phyloP scores from a whole-genome alignment of 805 yeast species.

The Myxozyma monticola region DNA sequence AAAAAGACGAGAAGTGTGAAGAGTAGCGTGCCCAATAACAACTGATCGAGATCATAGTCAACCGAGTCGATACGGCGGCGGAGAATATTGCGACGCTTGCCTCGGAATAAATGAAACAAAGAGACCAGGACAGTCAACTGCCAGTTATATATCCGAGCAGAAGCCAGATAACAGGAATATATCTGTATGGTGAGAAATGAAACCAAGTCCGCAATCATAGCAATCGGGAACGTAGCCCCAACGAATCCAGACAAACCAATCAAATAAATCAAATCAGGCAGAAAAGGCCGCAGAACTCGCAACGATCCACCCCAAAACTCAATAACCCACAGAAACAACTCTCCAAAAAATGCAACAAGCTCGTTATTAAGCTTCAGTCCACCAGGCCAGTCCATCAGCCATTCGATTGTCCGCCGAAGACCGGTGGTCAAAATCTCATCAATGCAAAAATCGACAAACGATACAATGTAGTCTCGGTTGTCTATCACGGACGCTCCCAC shows the following conservation, averaged over 20 bases:
- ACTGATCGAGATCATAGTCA: constrained; percentile 80
- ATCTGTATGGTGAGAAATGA: constrained; percentile 69
- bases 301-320: constrained; percentile 55
- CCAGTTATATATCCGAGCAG: constrained; percentile 76
- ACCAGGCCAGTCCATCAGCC: constrained; percentile 89
- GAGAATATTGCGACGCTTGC: constrained; percentile 80
- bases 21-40: constrained; percentile 81
- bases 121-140: constrained; percentile 69
- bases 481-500: constrained; percentile 52
- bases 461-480: constrained; percentile 37
- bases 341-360: constrained; percentile 81
- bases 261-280: constrained; percentile 38
- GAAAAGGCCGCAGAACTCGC: constrained; percentile 36
- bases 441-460: constrained; percentile 38
- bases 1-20: constrained; percentile 78
- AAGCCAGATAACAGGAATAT: constrained; percentile 71
- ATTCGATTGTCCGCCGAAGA: constrained; percentile 53
- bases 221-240: constrained; percentile 72
- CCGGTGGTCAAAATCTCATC: constrained; percentile 47
- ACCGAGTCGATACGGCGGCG: constrained; percentile 84
- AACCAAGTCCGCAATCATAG: constrained; percentile 63
- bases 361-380: constrained; percentile 91
- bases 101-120: constrained; percentile 80
- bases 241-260: constrained; percentile 47
- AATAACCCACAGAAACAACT: constrained; percentile 80